These are phyloP conservation scores for Ceratocystis alfenasii DNA, from an alignment of 2,329 filamentous ascomycete species.

Conservation along the genomic window DNA sequence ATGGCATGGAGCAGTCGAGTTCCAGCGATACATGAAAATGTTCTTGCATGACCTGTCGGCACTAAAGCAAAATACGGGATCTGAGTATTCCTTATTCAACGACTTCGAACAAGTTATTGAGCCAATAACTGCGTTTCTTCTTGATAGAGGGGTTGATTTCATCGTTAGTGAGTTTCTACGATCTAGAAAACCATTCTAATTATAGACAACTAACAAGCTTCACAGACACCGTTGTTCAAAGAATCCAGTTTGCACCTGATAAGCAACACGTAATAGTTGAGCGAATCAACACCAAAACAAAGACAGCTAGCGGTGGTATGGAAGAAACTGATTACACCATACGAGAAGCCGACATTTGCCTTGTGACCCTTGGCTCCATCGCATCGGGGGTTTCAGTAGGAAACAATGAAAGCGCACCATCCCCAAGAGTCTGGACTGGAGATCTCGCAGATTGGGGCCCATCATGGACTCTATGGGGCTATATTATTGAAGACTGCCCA, in stretches of 20 bases:
- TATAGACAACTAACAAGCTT: not conserved
- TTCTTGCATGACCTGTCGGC: conserved; percentile 29
- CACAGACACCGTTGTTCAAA: conserved; percentile 8
- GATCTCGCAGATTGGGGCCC: conserved; percentile 30
- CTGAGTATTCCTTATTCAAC: conserved; percentile 27
- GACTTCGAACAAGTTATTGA: conserved; percentile 31
- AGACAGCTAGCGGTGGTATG: not conserved
- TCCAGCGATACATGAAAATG: conserved; percentile 30
- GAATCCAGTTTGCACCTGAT: not conserved
- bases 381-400: conserved; percentile 26
- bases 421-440: not conserved
- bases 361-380: conserved; percentile 32
- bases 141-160: conserved; percentile 28
- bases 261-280: conserved; percentile 6
- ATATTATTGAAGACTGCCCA: conserved; percentile 30
- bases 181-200: not conserved
- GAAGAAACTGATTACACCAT: conserved; percentile 12
- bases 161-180: conserved; percentile 10
- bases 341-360: conserved; percentile 29
- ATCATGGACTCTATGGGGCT: conserved; percentile 34
- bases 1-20: conserved; percentile 31
- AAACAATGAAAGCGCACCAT: conserved; percentile 11
- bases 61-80: conserved; percentile 28
- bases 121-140: conserved; percentile 28
- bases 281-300: conserved; percentile 6